Percentiles rank a stretch among this genome's conserved stretches.
Conservation (phyloP, 2,329 filamentous ascomycete species). For the Aspergillus costaricaensis region DNA sequence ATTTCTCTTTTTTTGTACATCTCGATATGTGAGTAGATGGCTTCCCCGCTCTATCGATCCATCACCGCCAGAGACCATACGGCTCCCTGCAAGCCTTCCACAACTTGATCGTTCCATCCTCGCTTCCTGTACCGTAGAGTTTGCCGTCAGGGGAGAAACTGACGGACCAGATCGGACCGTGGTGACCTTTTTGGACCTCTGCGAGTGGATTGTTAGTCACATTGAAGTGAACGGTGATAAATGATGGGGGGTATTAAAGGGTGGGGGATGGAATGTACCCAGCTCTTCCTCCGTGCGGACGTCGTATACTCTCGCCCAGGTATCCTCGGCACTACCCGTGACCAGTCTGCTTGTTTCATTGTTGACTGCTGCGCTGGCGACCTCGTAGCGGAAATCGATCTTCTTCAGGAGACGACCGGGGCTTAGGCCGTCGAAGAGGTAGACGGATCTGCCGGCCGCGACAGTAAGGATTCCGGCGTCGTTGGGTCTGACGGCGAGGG, state of each 20-base stretch:
- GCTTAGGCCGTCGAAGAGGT: conserved; percentile 79
- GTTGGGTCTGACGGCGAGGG: conserved; percentile 61
- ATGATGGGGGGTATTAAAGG: neutral
- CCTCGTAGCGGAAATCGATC: conserved; percentile 76
- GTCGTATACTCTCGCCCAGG: conserved; percentile 93
- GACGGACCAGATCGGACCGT: conserved; percentile 95
- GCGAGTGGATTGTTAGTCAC: conserved; percentile 8
- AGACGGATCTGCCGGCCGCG: conserved; percentile 89
- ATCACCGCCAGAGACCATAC: conserved; percentile 65
- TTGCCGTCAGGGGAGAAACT: conserved; percentile 94
- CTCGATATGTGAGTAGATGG: neutral
- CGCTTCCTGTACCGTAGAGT: conserved; percentile 91
- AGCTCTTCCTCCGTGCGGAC: conserved; percentile 82
- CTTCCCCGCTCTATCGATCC: neutral
- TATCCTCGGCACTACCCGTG: conserved; percentile 87
- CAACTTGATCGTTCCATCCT: conserved; percentile 96
- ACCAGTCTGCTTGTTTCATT: conserved; percentile 78
- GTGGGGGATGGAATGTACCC: conserved; percentile 46
- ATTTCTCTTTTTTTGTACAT: neutral
- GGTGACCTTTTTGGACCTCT: conserved; percentile 95
- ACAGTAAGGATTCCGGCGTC: conserved; percentile 78
- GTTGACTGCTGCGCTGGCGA: conserved; percentile 88
- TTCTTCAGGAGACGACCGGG: conserved; percentile 75
- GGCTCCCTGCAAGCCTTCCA: conserved; percentile 68
- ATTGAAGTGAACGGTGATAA: neutral